These are phyloP conservation scores for Coniochaeta sp. DNA, from an alignment of 2,329 filamentous ascomycete genomes.

Conservation along the genomic window DNA sequence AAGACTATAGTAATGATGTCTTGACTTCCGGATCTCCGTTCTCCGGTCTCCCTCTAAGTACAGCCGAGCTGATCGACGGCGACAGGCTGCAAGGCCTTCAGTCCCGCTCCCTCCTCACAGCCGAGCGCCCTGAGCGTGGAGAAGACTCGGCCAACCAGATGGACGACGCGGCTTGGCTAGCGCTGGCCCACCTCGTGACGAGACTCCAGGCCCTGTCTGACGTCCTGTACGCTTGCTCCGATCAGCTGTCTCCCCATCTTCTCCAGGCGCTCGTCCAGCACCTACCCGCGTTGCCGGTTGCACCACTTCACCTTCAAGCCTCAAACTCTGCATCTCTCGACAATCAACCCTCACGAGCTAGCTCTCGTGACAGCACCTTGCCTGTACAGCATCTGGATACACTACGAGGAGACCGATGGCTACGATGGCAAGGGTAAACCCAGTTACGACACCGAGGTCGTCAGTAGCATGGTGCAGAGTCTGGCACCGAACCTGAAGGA, in stretches of 20 bases:
- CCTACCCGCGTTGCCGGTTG: neutral
- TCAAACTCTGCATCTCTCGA: neutral
- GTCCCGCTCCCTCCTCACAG: neutral
- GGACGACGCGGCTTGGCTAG: neutral
- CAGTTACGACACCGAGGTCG: neutral
- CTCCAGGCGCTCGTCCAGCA: neutral
- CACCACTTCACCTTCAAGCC: neutral
- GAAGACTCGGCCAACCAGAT: neutral
- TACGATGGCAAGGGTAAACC: neutral
- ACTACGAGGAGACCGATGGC: neutral
- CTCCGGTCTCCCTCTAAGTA: neutral
- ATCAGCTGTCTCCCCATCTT: neutral
- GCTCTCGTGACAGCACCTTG: neutral
- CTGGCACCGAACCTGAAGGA: neutral
- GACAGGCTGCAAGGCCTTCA: neutral
- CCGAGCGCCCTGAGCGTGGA: neutral
- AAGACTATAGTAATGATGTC: neutral
- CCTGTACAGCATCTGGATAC: neutral
- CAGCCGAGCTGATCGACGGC: neutral
- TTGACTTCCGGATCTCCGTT: neutral
- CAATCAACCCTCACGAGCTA: neutral
- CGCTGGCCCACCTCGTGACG: neutral
- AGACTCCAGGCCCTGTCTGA: neutral
- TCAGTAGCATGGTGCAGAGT: neutral
- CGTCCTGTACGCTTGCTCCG: neutral